Evolutionary conservation across 805 yeast genomes (phyloP), one percentile per base, ranked within the genome.

Genomic region (Peterozyma toletana): DNA sequence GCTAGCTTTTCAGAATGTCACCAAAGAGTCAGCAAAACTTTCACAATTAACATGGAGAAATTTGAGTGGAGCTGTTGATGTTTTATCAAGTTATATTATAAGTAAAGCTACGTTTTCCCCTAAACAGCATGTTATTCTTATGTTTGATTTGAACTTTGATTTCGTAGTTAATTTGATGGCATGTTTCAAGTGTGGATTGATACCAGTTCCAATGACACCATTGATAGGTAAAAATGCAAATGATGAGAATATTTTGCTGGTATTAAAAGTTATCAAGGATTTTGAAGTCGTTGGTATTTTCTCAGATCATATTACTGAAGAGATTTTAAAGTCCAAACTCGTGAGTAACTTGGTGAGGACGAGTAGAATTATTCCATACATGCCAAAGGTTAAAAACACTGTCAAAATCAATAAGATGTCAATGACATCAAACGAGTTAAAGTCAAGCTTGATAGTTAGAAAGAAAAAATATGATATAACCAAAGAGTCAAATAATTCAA

Each of bases 111-210:
- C 72, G 2, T 57, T 87, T 38, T 71, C 65, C 43, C 70, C 85
- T 2, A 96, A 96, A 0, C 86, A 84, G 42, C 68, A 72, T 49
- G 91, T 88, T 3, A 71, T 89, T 3, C 65, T 93, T 53, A 82
- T 89, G 82, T 89, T 87, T 58, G 83, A 95, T 0, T 75, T 91
- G 38, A 79, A 89, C 1, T 96, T 90, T 45, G 98, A 93, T 48
- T 91, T 78, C 55, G 77, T 83, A 5, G 78, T 87, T 29, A 87
- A 95, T 2, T 69, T 89, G 1, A 79, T 81, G 60, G 97, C 99
- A 0, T 91, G 98, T 58, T 75, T 91, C 59, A 63, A 83, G 44
- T 75, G 89, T 42, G 96, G 96, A 9, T 45, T 88, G 4, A 72
- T 86, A 2, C 87, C 93, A 1, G 71, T 91, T 13, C 93, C 95